Percentiles rank a stretch among this genome's conserved stretches.
phyloP scores from a whole-genome alignment of 2,329 filamentous ascomycete genomes.

The Xylaria sp. region DNA sequence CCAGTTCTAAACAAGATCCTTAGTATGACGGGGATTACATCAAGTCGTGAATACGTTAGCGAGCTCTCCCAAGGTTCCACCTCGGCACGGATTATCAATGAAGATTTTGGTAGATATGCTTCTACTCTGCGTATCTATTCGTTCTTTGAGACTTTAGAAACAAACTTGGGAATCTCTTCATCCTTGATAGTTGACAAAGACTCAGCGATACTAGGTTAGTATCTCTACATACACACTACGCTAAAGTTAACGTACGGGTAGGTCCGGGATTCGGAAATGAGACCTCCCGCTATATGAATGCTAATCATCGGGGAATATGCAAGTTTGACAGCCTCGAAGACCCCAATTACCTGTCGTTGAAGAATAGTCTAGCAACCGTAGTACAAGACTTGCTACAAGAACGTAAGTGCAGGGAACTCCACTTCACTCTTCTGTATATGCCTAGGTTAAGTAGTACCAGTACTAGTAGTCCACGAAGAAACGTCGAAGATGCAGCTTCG shows the following conservation, averaged over 20 bases:
- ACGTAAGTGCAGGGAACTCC: background rate
- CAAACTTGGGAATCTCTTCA: slow-evolving; percentile 23
- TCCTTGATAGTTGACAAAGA: background rate
- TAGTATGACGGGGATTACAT: slow-evolving; percentile 24
- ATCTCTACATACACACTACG: background rate
- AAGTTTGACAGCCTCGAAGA: slow-evolving; percentile 40
- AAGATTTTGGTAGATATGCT: slow-evolving; percentile 39
- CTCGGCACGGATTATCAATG: slow-evolving; percentile 41
- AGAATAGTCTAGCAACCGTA: slow-evolving; percentile 32
- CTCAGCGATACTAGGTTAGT: background rate
- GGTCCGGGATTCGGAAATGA: slow-evolving; percentile 33
- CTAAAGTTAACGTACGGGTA: background rate
- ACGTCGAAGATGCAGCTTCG: background rate
- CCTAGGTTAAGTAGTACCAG: background rate
- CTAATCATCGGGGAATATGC: slow-evolving; percentile 42
- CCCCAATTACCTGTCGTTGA: slow-evolving; percentile 37
- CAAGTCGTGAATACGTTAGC: slow-evolving; percentile 33
- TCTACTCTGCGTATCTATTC: slow-evolving; percentile 40
- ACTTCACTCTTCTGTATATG: too few species aligned
- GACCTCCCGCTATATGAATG: slow-evolving; percentile 34
- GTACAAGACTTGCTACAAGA: slow-evolving; percentile 26
- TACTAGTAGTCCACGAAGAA: background rate
- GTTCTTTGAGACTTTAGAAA: slow-evolving; percentile 44
- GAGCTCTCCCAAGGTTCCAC: slow-evolving; percentile 36
- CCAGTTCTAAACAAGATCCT: slow-evolving; percentile 9